Conservation (phyloP, 2,329 filamentous ascomycete genomes). For the Xylariaceae sp. region DNA sequence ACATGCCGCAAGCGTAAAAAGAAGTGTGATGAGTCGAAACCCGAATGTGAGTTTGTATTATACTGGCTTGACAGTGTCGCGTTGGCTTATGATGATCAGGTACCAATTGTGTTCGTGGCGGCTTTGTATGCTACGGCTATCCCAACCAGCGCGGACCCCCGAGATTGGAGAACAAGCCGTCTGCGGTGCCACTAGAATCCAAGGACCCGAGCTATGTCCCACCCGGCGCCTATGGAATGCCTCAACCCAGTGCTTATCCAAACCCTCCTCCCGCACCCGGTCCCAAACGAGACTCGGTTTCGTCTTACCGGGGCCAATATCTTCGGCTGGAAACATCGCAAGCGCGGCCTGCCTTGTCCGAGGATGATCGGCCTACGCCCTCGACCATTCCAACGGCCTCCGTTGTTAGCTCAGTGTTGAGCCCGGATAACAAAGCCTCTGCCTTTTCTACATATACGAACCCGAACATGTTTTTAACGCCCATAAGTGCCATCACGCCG, state of each 20-base stretch:
- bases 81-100: slow-evolving; percentile 44
- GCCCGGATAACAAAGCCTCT: slow-evolving; percentile 57
- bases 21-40: slow-evolving; percentile 94
- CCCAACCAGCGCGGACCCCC: slow-evolving; percentile 75
- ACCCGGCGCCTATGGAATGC: slow-evolving; percentile 58
- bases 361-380: slow-evolving; percentile 55
- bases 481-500: slow-evolving; percentile 50
- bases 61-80: background rate
- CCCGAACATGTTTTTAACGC: slow-evolving; percentile 55
- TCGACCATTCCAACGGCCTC: slow-evolving; percentile 56
- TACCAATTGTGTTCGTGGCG: slow-evolving; percentile 84
- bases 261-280: slow-evolving; percentile 31
- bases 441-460: slow-evolving; percentile 47
- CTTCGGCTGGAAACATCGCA: slow-evolving; percentile 60
- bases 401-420: slow-evolving; percentile 38
- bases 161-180: slow-evolving; percentile 66
- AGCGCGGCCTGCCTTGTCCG: slow-evolving; percentile 48
- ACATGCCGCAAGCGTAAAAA: slow-evolving; percentile 92
- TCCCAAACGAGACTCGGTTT: slow-evolving; percentile 51
- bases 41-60: slow-evolving; percentile 64
- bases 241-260: slow-evolving; percentile 36
- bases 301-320: slow-evolving; percentile 56
- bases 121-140: slow-evolving; percentile 89
- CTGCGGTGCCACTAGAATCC: slow-evolving; percentile 71
- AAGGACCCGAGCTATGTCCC: slow-evolving; percentile 66